phyloP scores from a whole-genome alignment of 2,329 filamentous ascomycete species.

The Diaporthe sp. region DNA sequence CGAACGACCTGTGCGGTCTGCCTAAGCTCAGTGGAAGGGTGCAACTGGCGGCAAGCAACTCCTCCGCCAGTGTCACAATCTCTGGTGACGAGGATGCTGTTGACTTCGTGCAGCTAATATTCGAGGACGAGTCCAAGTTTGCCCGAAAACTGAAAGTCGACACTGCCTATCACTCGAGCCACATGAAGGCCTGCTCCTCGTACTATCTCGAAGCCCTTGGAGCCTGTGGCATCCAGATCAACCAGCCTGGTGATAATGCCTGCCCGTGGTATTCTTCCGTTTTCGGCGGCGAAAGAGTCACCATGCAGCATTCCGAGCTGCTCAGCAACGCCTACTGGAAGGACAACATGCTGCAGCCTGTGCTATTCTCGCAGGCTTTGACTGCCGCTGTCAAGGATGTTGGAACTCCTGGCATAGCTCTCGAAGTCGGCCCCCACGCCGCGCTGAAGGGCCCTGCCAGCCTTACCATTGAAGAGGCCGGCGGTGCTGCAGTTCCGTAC shows the following conservation, averaged over 20 bases:
- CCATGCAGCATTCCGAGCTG: not conserved
- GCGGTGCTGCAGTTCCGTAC: slow-evolving; percentile 42
- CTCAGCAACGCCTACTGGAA: slow-evolving; percentile 40
- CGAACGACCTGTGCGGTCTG: slow-evolving; percentile 39
- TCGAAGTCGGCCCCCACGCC: slow-evolving; percentile 52
- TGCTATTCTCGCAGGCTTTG: slow-evolving; percentile 43
- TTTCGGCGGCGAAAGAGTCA: slow-evolving; percentile 29
- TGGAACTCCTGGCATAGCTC: slow-evolving; percentile 29
- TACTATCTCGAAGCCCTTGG: slow-evolving; percentile 33
- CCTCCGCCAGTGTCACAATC: slow-evolving; percentile 45
- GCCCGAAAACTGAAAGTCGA: slow-evolving; percentile 51
- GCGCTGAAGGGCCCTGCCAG: slow-evolving; percentile 54
- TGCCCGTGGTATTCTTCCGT: slow-evolving; percentile 44
- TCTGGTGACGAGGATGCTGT: slow-evolving; percentile 48
- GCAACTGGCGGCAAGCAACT: slow-evolving; percentile 47
- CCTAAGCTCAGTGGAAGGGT: slow-evolving; percentile 43
- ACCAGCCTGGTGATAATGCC: not conserved
- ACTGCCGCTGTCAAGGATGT: slow-evolving; percentile 28
- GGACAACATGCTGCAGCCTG: slow-evolving; percentile 42
- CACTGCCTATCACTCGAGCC: slow-evolving; percentile 55
- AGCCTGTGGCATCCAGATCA: not conserved
- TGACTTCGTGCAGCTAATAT: slow-evolving; percentile 40
- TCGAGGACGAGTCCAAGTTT: slow-evolving; percentile 46
- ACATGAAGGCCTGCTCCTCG: slow-evolving; percentile 47
- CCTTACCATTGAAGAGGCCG: slow-evolving; percentile 45